Base-by-base conservation (phyloP, 257 asterid species). In the Plantago ovata region DNA sequence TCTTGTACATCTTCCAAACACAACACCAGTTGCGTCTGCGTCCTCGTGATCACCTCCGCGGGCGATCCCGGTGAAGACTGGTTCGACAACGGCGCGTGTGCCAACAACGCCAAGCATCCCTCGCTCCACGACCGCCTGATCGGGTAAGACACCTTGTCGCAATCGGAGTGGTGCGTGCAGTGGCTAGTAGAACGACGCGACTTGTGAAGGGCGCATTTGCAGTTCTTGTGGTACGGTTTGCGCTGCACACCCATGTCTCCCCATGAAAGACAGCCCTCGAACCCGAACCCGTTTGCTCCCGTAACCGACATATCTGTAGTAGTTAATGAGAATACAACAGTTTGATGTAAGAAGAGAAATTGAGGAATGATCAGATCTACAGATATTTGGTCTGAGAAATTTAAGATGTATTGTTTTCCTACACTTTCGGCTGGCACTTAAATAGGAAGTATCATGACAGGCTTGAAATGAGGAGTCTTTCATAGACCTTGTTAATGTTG, bases 201-300 rank as follows among this genome's bases (percentile, higher is more conserved):
- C 28, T 38, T 38, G 20, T 54, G 85, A 28, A 76, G 13, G 1
- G 77, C 76, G 67, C 85, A 79, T 61, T 73, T 68, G 56, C 85
- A 79, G 18, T 79, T 79, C 68, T 79, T 79, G 61, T 79, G 82
- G 23, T 79, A 79, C 3, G 85, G 85, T 23, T 80, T 77, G 4
- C 80, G 69, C 36, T 65, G 56, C 48, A 79, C 33, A 15, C 69
- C 63, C 61, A 3, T n/a, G 21, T 79, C 80, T 16, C 63, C 62
- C 38, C 70, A 72, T 63, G 87, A 56, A 43, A 81, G 72, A 75
- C 84, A 71, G 45, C 84, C 79, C 23, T 80, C 77, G 67, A 81
- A 72, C 49, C 73, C 74, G 45, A 77, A 68, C 46, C 87, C 84
- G 32, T 79, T 79, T 14, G 86, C 83, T 10, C 83, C 83, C 60